Conservation (phyloP, 2,329 filamentous ascomycete species). For the Knufia petricola region DNA sequence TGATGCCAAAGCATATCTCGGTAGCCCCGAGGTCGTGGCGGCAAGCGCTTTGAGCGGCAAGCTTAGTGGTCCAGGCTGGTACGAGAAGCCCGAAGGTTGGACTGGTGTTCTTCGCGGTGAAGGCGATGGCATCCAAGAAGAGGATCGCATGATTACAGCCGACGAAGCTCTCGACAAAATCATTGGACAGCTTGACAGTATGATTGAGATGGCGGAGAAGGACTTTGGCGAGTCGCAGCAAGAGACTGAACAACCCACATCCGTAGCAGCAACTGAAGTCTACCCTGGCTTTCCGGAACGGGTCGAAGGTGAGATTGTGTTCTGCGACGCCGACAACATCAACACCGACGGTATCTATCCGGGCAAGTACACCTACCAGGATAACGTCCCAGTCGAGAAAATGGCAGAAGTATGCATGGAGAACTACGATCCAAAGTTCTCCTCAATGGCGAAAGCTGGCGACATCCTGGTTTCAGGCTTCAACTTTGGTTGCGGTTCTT, state of each 20-base stretch:
- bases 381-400: slow-evolving; percentile 61
- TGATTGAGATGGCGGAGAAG: slow-evolving; percentile 48
- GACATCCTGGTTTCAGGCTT: slow-evolving; percentile 80
- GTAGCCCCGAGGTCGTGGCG: slow-evolving; percentile 82
- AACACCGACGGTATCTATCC: slow-evolving; percentile 92
- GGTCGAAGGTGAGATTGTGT: slow-evolving; percentile 77
- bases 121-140: slow-evolving; percentile 55
- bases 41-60: slow-evolving; percentile 62
- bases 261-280: slow-evolving; percentile 49
- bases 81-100: slow-evolving; percentile 61
- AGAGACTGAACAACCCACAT: background rate
- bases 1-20: slow-evolving; percentile 74
- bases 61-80: slow-evolving; percentile 61
- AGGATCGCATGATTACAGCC: slow-evolving; percentile 56
- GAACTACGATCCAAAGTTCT: slow-evolving; percentile 77
- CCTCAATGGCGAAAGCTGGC: slow-evolving; percentile 50
- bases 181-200: slow-evolving; percentile 56
- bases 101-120: slow-evolving; percentile 54
- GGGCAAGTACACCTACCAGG: slow-evolving; percentile 86
- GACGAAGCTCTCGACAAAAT: slow-evolving; percentile 64
- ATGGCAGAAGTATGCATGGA: slow-evolving; percentile 91
- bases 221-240: slow-evolving; percentile 26
- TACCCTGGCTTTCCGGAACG: slow-evolving; percentile 78
- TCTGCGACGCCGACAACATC: slow-evolving; percentile 76
- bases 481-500: slow-evolving; percentile 80